These are phyloP conservation scores for Scheffersomyces insectosa DNA, from an alignment of 1,139 yeast species.

Conservation along the genomic window DNA sequence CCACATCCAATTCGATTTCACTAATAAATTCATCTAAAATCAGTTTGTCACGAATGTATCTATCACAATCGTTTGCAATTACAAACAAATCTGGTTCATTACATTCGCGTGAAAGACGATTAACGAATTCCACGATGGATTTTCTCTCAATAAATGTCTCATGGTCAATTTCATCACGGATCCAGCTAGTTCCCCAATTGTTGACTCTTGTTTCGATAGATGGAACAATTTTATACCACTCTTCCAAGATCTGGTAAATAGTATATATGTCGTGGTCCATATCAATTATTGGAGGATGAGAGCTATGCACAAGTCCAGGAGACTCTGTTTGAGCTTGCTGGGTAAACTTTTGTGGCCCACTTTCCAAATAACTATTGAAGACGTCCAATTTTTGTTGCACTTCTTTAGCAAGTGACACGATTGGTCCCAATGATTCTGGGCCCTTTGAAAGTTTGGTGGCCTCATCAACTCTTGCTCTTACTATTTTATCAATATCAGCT, in stretches of 20 bases:
- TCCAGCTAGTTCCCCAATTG: constrained; percentile 17
- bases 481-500: background rate
- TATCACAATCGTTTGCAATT: constrained; percentile 15
- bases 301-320: constrained; percentile 4
- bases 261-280: constrained; percentile 17
- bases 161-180: constrained; percentile 16
- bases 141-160: constrained; percentile 16
- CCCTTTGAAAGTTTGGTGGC: background rate
- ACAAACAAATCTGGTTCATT: constrained; percentile 11
- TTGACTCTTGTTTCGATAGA: constrained; percentile 11
- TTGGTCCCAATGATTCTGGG: background rate
- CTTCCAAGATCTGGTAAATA: constrained; percentile 15
- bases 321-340: background rate
- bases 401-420: constrained; percentile 2
- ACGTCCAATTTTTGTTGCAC: constrained; percentile 3
- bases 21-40: constrained; percentile 18
- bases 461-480: background rate
- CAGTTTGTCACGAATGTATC: constrained; percentile 16
- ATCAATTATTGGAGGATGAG: constrained; percentile 11
- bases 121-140: constrained; percentile 12
- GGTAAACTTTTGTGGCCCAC: background rate
- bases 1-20: constrained; percentile 18
- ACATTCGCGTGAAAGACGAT: constrained; percentile 11
- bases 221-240: constrained; percentile 15
- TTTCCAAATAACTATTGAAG: background rate